Evolutionary conservation across 1,284 basidiomycete species (phyloP), one percentile per base, ranked within the genome.

Genomic region (Leccinum pallidistipes): DNA sequence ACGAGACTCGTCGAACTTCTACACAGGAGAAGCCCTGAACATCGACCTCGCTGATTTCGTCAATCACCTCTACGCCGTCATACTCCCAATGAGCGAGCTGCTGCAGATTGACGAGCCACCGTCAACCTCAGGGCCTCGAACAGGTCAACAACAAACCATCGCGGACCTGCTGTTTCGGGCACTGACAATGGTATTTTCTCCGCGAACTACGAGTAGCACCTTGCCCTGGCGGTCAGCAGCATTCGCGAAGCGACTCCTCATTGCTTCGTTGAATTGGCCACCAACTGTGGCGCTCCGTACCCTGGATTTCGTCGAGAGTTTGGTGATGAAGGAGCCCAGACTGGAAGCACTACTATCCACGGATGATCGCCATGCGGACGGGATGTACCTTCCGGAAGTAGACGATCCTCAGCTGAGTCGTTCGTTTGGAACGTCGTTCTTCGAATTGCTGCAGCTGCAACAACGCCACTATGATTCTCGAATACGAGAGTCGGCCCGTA

Each of bases 41-140:
- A 92, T 99, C 71, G 97, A 99, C 80, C 82, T 99, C 55, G 85
- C 82, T 67, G 97, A 97, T 70, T 96, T 99, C 73, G 84, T 95
- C 71, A 85, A 86, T 59, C 83, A 85, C 49, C 80, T 95, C 14
- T 95, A 94, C 76, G 78, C 84, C 38, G 79, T 90, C 67, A 84
- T 93, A 66, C 78, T 86, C 14, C 81, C 86, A 10, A 77, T 91
- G 66, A 82, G 83, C 65, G 73, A 86, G 60, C 74, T 80, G 63
- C 74, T 80, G 24, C 80, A 83, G 66, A 77, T 87, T 64, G 85
- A 88, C 55, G 70, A 71, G 62, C 65, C 70, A 21, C 64, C 66
- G 29, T 58, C 65, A 7, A 56, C 55, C 32, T 68, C 71, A 50
- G 66, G 69, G 60, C 67, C 68, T 31, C 70, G 69, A 55, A 65